Percentiles rank a stretch among this genome's conserved stretches.
phyloP scores from a whole-genome alignment of 441 rosid genomes.

The Adansonia rubrostipa region DNA sequence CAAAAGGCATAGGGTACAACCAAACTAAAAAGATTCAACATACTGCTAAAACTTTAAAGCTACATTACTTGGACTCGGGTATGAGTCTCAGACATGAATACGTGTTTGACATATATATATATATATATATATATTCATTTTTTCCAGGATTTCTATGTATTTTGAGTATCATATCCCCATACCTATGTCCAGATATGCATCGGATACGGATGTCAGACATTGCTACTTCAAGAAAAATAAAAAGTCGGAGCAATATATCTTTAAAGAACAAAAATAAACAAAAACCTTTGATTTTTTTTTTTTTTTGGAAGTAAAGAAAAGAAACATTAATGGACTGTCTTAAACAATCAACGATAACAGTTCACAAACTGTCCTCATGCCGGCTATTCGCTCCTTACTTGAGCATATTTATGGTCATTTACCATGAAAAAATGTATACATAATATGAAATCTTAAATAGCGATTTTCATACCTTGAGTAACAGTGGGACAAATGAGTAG shows the following conservation, averaged over 20 bases:
- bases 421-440: not conserved
- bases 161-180: no score
- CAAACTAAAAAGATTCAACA: not conserved
- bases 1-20: not conserved
- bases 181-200: no score
- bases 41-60: no score
- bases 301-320: not conserved
- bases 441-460: not conserved
- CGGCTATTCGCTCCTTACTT: not conserved
- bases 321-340: not conserved
- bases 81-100: no score
- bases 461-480: constrained; percentile 67
- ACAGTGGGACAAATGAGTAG: constrained; percentile 78
- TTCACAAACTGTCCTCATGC: not conserved
- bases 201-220: no score
- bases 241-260: not conserved
- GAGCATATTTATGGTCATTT: constrained; percentile 8
- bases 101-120: no score
- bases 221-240: no score
- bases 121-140: no score
- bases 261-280: not conserved
- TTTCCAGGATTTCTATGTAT: no score
- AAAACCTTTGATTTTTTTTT: no score
- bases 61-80: no score
- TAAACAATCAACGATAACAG: not conserved